Evolutionary conservation across 164 flowering plant genomes (phyloP).

Genomic region (Dillenia turbinata): DNA sequence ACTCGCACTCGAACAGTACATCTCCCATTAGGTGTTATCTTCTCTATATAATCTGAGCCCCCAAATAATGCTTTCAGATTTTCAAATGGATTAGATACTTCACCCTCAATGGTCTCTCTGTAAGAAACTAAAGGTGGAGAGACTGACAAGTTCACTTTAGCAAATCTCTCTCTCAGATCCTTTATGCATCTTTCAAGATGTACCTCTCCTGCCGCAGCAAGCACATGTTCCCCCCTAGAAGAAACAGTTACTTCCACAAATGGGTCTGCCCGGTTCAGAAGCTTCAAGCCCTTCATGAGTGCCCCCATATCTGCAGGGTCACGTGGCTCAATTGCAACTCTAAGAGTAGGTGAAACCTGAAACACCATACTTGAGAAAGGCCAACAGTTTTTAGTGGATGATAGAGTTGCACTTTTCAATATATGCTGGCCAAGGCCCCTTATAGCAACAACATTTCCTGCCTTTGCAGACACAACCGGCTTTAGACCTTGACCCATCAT

Average conservation of each 20-base stretch:
- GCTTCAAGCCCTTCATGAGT: slow-evolving; percentile 70
- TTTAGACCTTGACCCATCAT: slow-evolving; percentile 96
- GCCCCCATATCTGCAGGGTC: slow-evolving; percentile 85
- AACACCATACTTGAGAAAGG: slow-evolving; percentile 94
- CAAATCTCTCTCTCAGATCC: slow-evolving; percentile 88
- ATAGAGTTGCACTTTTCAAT: slow-evolving; percentile 84
- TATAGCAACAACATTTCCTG: slow-evolving; percentile 86
- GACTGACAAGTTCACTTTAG: slow-evolving; percentile 71
- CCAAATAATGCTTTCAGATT: slow-evolving; percentile 35
- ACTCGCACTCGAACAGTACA: slow-evolving; percentile 68
- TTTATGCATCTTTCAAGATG: slow-evolving; percentile 91
- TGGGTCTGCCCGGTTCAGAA: slow-evolving; percentile 86
- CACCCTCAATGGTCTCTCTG: slow-evolving; percentile 84
- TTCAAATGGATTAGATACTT: slow-evolving; percentile 42
- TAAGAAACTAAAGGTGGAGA: slow-evolving; percentile 91
- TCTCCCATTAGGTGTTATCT: slow-evolving; percentile 72
- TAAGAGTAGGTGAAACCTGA: slow-evolving; percentile 81
- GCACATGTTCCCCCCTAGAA: slow-evolving; percentile 88
- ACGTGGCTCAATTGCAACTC: slow-evolving; percentile 86
- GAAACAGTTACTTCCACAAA: slow-evolving; percentile 92
- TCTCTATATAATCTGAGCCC: slow-evolving; percentile 60
- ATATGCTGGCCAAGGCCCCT: slow-evolving; percentile 85
- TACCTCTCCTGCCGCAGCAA: slow-evolving; percentile 95
- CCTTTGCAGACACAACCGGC: slow-evolving; percentile 60
- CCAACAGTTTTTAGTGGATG: slow-evolving; percentile 78